Conservation (phyloP, 305 asterid species). For the Galium porrigens region DNA sequence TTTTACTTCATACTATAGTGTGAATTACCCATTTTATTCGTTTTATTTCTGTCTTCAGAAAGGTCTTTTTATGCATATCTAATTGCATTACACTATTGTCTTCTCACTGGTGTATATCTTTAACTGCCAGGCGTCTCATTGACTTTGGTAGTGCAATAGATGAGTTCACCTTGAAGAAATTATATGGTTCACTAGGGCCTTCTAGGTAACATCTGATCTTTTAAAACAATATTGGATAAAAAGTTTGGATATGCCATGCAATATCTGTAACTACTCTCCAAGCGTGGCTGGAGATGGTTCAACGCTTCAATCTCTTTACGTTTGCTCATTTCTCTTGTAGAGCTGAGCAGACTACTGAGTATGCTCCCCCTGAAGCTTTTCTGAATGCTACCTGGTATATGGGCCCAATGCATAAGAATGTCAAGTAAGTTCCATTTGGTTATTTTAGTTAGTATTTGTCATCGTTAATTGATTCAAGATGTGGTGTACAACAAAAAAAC, state of each 20-base stretch:
- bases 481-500: background rate
- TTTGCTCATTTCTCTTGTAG: conserved; percentile 29
- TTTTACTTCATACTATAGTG: background rate
- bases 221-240: too few relatives aligned
- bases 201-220: conserved; percentile 50
- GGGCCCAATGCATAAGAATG: conserved; percentile 46
- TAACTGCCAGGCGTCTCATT: conserved; percentile 66
- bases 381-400: conserved; percentile 79
- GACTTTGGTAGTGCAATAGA: conserved; percentile 96
- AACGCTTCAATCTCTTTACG: background rate
- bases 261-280: background rate
- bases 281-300: background rate
- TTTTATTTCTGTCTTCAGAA: background rate
- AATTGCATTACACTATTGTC: background rate
- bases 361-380: conserved; percentile 94
- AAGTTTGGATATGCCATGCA: background rate
- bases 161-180: conserved; percentile 74
- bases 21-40: background rate
- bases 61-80: background rate
- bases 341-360: conserved; percentile 78
- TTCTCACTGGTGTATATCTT: conserved; percentile 11
- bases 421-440: conserved; percentile 50
- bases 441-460: background rate
- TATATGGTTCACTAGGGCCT: conserved; percentile 84
- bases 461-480: background rate